Base-by-base conservation (phyloP, 345 rosid species). In the Hypericum perforatum region DNA sequence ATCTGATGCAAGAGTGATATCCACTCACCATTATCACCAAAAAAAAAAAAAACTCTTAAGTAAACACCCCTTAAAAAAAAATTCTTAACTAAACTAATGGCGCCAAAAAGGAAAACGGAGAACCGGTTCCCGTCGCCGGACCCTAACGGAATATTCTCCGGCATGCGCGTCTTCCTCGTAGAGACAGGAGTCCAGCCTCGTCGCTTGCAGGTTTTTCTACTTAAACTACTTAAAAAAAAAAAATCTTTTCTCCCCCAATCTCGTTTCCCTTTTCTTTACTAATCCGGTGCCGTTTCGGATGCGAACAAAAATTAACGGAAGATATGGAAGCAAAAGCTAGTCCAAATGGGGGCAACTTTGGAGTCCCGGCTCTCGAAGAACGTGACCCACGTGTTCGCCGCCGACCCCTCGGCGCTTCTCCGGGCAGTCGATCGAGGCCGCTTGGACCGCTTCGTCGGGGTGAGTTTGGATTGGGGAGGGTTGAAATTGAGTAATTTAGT, bases 131-230 rank as follows among this genome's bases (percentile, higher is more conserved):
- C 16, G 38, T 49, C 53, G 16, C 1, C 39, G 16, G 55, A 52
- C 41, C 55, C 55, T 5, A n/a, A 78, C 12, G 94, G 94, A 12
- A 85, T 92, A 14, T 88, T 92, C 78, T 64, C 85, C 45, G 85
- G 80, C 53, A 76, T 88, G 85, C 68, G 69, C 39, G 84, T 80
- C 47, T 74, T 63, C 52, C 63, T 88, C 70, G 81, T 88, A 5
- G 85, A 75, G 62, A 57, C 44, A 12, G 86, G 77, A 41, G 90
- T 92, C 14, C 95, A 85, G 73, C 68, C 76, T 16, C 90, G 90
- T 43, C 86, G 98, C 45, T 75, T 92, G 46, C 81, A 92, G 96
- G 98, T 92, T 63, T 55, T 12, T 0, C 43, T n/a, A 14, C 16
- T 9, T 9, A 15, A 32, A 40, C 80, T 82, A 94, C 1, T 22